A percentile compares a stretch with the other conserved stretches of the same genome.
Evolutionary conservation across 2,329 filamentous ascomycete genomes (phyloP).

Genomic region (Cytospora leucostoma): DNA sequence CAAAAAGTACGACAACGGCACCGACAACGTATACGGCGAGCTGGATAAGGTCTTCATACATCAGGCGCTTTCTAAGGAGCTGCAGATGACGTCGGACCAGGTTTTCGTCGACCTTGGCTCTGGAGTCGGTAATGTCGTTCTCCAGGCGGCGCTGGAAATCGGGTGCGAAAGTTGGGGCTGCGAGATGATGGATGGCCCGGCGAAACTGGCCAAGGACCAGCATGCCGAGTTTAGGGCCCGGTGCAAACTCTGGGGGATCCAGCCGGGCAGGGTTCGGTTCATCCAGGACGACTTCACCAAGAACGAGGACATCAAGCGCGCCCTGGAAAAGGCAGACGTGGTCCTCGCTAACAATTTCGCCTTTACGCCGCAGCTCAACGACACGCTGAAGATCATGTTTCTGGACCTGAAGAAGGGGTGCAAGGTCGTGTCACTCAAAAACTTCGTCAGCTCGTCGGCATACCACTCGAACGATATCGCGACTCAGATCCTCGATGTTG

Average conservation of each 20-base stretch:
- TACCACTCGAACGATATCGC: conserved; percentile 78
- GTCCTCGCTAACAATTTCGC: conserved; percentile 98
- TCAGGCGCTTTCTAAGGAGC: conserved; percentile 75
- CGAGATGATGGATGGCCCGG: conserved; percentile 92
- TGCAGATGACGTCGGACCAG: conserved; percentile 76
- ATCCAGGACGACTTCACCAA: conserved; percentile 83
- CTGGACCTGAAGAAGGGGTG: conserved; percentile 89
- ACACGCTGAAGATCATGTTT: conserved; percentile 83
- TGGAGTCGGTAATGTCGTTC: conserved; percentile 91
- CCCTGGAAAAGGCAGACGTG: conserved; percentile 85
- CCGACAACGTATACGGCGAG: conserved; percentile 94
- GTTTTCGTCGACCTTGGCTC: conserved; percentile 95
- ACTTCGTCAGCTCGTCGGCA: conserved; percentile 75
- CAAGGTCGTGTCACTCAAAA: conserved; percentile 87
- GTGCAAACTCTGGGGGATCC: conserved; percentile 85
- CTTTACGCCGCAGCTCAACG: conserved; percentile 86
- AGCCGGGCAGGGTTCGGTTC: conserved; percentile 76
- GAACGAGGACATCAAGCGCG: conserved; percentile 67
- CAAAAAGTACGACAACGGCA: conserved; percentile 83
- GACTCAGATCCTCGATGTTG: conserved; percentile 75
- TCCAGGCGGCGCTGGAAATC: conserved; percentile 90
- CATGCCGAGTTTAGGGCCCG: conserved; percentile 81
- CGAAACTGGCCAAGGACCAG: conserved; percentile 78
- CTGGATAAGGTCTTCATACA: conserved; percentile 82
- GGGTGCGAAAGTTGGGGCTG: conserved; percentile 96